Conservation (phyloP, 768 basidiomycete species). For the Mycena chlorophos region DNA sequence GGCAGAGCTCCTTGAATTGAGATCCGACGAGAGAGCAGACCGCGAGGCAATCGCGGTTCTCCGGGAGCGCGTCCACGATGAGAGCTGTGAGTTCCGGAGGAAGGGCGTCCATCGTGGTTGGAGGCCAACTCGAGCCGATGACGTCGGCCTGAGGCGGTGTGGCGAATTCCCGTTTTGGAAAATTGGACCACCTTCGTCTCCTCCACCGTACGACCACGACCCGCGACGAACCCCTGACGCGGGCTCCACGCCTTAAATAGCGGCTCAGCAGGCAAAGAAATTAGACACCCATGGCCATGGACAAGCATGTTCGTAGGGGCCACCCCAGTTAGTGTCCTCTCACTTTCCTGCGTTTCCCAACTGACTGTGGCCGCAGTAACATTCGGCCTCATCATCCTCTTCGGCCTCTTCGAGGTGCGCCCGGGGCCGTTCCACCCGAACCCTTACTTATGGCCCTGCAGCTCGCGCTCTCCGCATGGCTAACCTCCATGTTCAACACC, state of each 20-base stretch:
- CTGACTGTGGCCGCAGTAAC: conserved; percentile 38
- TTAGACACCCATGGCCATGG: conserved; percentile 27
- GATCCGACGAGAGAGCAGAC: too few relatives aligned
- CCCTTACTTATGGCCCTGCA: too few relatives aligned
- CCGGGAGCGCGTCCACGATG: too few relatives aligned
- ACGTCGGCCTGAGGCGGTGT: too few relatives aligned
- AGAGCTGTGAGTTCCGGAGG: too few relatives aligned
- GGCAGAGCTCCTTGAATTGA: too few relatives aligned
- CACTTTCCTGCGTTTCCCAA: background rate
- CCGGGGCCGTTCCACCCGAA: background rate
- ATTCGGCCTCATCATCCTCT: conserved; percentile 55
- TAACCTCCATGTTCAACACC: conserved; percentile 60
- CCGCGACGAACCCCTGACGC: background rate
- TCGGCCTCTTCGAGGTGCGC: conserved; percentile 67
- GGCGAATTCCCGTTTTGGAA: conserved; percentile 4
- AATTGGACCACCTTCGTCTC: conserved; percentile 12
- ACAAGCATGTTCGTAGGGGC: conserved; percentile 48
- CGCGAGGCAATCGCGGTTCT: too few relatives aligned
- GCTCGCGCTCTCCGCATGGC: conserved; percentile 75
- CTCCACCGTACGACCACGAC: conserved; percentile 9
- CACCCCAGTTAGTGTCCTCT: conserved; percentile 49
- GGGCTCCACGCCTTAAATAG: background rate
- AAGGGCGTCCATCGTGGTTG: too few relatives aligned
- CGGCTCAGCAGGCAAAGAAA: background rate
- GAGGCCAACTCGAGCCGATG: too few relatives aligned